Percentiles rank a stretch among this genome's conserved stretches.
phyloP scores from a whole-genome alignment of 1,139 yeast species.

The Neolecta irregularis region DNA sequence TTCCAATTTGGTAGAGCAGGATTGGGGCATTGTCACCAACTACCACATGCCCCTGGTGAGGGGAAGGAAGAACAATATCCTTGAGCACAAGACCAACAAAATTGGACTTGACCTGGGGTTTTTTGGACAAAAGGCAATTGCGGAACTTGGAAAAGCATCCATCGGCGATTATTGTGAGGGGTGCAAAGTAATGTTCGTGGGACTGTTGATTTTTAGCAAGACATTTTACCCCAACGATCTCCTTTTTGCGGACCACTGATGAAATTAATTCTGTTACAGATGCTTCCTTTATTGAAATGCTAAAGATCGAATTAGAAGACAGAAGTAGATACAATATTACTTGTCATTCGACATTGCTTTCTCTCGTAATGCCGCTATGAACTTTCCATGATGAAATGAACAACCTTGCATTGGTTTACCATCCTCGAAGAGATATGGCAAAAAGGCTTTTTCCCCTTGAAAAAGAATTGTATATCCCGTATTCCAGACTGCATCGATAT shows the following conservation, averaged over 20 bases:
- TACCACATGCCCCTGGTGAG: conserved; percentile 76
- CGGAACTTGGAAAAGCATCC: conserved; percentile 92
- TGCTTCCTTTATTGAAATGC: conserved; percentile 68
- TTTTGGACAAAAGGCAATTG: conserved; percentile 47
- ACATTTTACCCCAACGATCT: conserved; percentile 51
- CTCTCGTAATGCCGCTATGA: conserved; percentile 58
- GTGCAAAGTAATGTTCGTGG: conserved; percentile 33
- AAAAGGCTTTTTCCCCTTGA: conserved; percentile 37
- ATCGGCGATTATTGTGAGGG: conserved; percentile 68
- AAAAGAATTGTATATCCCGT: conserved; percentile 70
- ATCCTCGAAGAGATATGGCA: conserved; percentile 48
- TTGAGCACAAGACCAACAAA: conserved; percentile 70
- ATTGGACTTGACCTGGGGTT: conserved; percentile 53
- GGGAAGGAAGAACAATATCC: conserved; percentile 56
- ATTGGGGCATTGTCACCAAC: conserved; percentile 80
- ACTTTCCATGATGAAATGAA: conserved; percentile 84
- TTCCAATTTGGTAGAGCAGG: conserved; percentile 71
- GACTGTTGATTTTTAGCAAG: neutral
- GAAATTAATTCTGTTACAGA: no score
- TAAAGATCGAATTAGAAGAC: conserved; percentile 1
- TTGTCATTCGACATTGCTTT: conserved; percentile 33
- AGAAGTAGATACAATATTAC: conserved; percentile 1
- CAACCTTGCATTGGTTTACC: conserved; percentile 30
- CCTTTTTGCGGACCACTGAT: no score
- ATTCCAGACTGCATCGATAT: conserved; percentile 64